Base-by-base conservation (phyloP, 495 filamentous ascomycete genomes). In the Penicillium antarcticum region DNA sequence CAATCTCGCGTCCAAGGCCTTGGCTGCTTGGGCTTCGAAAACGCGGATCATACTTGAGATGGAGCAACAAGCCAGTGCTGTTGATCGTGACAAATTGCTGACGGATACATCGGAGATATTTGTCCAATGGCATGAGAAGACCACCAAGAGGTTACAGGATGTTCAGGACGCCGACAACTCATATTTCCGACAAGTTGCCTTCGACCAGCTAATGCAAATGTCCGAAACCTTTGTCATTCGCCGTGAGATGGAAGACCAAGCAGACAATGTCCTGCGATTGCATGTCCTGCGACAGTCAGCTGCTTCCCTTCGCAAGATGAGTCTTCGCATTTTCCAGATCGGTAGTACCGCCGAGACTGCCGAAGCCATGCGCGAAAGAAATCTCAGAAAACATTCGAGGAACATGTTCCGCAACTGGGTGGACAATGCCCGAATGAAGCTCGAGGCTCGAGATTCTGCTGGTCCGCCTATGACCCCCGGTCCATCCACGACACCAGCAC, bases 381-480 rank as follows among this genome's bases (percentile, higher is more conserved):
- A 75, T 39, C 65, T 78, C 13, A 75, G 80, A 52, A 80, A 75
- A 52, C 72, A 81, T 58, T 67, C 76, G 17, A 72, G 80, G 48
- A 77, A 70, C 42, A 70, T 82, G n/a, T 77, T 88, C 55, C 78
- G 75, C 33, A 68, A 71, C 41, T 88, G 84, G 85, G 65, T 74
- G 12, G 73, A 82, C 8, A 77, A 73, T 51, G 63, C 77, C 6
- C 77, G 66, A 40, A 47, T 71, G 21, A 66, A 63, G 35, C 46
- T 70, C 11, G 68, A 68, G 45, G 65, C 62, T 33, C 66, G 62
- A 40, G 71, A 73, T 58, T 66, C 67, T 8, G 58, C 65, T 2
- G 71, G 61, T 1, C 71, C 71, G 21, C 40, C 68, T 14, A 36
- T 66, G 38, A 68, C 63, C 42, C 71, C 66, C 16, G 65, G 26